Percentiles rank a stretch among this genome's conserved stretches.
These are phyloP conservation scores for Biscogniauxia sp. DNA, from an alignment of 2,329 filamentous ascomycete species.

Conservation along the genomic window DNA sequence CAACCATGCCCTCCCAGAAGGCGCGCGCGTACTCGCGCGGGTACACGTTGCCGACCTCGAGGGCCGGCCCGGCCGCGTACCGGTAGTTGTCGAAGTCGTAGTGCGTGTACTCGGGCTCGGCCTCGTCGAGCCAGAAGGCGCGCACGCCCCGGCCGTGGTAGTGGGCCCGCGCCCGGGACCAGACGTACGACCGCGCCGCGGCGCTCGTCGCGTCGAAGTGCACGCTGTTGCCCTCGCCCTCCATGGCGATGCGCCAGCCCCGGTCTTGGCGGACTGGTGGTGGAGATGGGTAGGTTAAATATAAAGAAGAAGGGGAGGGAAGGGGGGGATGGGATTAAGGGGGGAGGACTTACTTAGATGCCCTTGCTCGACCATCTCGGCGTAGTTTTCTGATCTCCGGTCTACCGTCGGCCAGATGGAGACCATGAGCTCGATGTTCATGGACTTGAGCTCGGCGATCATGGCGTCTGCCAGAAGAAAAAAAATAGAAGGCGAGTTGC, in stretches of 20 bases:
- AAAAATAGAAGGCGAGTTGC: background rate
- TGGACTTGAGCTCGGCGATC: constrained; percentile 56
- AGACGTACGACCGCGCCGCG: constrained; percentile 55
- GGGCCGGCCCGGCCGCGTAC: constrained; percentile 53
- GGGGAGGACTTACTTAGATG: constrained; percentile 40
- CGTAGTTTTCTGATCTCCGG: constrained; percentile 54
- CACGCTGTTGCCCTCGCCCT: constrained; percentile 56
- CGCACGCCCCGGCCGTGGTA: constrained; percentile 62
- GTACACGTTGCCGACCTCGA: constrained; percentile 54
- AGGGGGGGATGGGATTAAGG: too few relatives aligned
- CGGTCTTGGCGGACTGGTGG: constrained; percentile 54
- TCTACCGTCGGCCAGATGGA: constrained; percentile 69
- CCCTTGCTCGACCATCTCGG: constrained; percentile 60
- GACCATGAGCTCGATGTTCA: constrained; percentile 65
- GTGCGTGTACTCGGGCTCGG: constrained; percentile 62
- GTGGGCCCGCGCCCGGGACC: constrained; percentile 56
- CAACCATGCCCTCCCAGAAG: constrained; percentile 49
- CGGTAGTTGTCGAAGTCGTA: constrained; percentile 69
- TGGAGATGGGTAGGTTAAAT: too few relatives aligned
- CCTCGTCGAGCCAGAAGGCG: constrained; percentile 68
- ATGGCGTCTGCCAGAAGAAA: constrained; percentile 49
- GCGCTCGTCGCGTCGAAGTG: constrained; percentile 66
- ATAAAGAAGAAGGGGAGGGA: too few relatives aligned
- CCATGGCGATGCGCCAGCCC: constrained; percentile 56
- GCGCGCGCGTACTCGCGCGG: constrained; percentile 51